A percentile compares a stretch with the other conserved stretches of the same genome.
phyloP scores from a whole-genome alignment of 2,329 filamentous ascomycete species.

The Pseudogymnoascus sp. region DNA sequence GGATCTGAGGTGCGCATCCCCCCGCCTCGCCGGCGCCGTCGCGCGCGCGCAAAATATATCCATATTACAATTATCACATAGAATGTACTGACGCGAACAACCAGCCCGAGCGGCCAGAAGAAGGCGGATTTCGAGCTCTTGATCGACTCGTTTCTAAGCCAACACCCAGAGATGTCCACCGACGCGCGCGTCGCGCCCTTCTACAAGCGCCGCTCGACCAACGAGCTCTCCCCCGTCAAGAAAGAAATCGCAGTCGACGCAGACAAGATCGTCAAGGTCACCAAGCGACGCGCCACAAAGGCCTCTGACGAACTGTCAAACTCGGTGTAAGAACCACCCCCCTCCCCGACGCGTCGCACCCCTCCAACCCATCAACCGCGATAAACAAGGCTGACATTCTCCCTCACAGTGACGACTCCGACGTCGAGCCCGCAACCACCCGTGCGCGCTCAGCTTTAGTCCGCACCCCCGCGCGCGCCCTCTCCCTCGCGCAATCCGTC shows the following conservation, averaged over 20 bases:
- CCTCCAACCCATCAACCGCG: background rate
- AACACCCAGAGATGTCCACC: slow-evolving; percentile 56
- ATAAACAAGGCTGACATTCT: slow-evolving; percentile 6
- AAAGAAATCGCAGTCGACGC: slow-evolving; percentile 34
- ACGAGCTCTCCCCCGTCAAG: slow-evolving; percentile 53
- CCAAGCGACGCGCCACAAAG: slow-evolving; percentile 37
- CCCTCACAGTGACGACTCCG: slow-evolving; percentile 25
- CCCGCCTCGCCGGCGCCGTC: background rate
- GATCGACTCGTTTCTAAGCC: slow-evolving; percentile 64
- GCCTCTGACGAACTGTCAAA: slow-evolving; percentile 32
- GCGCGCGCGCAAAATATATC: slow-evolving; percentile 4
- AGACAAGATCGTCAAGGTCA: slow-evolving; percentile 34
- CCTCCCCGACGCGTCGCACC: background rate
- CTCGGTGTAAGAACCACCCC: slow-evolving; percentile 2
- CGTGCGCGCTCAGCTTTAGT: slow-evolving; percentile 24
- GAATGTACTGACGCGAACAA: slow-evolving; percentile 18
- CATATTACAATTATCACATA: background rate
- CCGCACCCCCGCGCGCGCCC: slow-evolving; percentile 22
- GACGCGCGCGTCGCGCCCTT: slow-evolving; percentile 63
- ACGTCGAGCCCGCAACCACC: slow-evolving; percentile 22
- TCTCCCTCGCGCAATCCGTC: slow-evolving; percentile 43
- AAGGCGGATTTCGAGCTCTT: slow-evolving; percentile 71
- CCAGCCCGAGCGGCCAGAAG: slow-evolving; percentile 59
- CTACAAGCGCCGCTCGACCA: slow-evolving; percentile 57
- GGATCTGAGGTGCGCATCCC: slow-evolving; percentile 42